Percentiles rank a stretch among this genome's conserved stretches.
These are phyloP conservation scores for Oidiodendron maius DNA, from an alignment of 495 filamentous ascomycete genomes.

Conservation along the genomic window DNA sequence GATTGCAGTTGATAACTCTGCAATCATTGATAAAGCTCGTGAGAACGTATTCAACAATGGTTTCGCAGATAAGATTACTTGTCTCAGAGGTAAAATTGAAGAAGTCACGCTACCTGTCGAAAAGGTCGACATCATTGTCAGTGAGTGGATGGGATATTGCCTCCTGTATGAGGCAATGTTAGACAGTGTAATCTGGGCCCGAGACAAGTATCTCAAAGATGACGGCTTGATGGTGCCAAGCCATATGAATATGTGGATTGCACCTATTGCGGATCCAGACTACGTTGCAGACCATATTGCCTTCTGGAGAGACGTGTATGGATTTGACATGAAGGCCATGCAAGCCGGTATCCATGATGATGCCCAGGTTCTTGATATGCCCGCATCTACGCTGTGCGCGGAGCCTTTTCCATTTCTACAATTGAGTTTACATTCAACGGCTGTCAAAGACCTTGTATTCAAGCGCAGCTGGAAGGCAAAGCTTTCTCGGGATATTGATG, in stretches of 20 bases:
- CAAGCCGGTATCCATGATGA: conserved; percentile 54
- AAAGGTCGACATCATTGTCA: conserved; percentile 97
- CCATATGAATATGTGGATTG: conserved; percentile 84
- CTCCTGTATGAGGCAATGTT: conserved; percentile 98
- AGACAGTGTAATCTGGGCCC: conserved; percentile 88
- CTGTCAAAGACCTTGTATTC: conserved; percentile 51
- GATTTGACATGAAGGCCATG: conserved; percentile 93
- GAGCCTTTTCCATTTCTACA: conserved; percentile 48
- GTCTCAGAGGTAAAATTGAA: conserved; percentile 94
- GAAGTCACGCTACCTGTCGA: conserved; percentile 82
- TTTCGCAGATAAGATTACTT: conserved; percentile 77
- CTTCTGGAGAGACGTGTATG: conserved; percentile 98
- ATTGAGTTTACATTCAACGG: conserved; percentile 50
- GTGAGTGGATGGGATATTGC: conserved; percentile 99
- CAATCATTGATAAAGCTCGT: conserved; percentile 89
- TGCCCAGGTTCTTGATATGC: conserved; percentile 44
- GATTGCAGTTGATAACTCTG: conserved; percentile 94
- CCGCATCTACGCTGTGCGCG: conserved; percentile 36
- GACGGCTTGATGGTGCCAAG: conserved; percentile 88
- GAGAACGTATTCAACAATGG: conserved; percentile 87
- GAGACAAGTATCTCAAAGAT: conserved; percentile 81
- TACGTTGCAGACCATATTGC: conserved; percentile 87
- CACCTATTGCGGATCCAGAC: conserved; percentile 79
- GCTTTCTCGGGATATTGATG: conserved; percentile 46
- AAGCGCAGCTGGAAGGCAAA: conserved; percentile 48